Base-by-base conservation (phyloP, 148 eudicot species). In the Nepenthes mirabilis region DNA sequence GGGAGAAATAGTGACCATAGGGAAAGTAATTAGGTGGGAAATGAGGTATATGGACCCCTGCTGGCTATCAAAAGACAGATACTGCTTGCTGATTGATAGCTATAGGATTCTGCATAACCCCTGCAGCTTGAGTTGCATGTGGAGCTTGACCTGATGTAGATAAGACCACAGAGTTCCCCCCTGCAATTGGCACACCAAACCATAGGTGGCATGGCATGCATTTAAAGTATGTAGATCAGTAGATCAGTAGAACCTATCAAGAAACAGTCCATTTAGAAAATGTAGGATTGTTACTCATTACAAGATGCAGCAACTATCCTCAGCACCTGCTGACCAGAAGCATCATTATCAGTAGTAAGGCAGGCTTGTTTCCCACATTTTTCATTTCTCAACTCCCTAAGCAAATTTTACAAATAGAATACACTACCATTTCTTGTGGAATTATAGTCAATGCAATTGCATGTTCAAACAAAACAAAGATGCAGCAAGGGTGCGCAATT, bases 21-120 rank as follows among this genome's bases (percentile, higher is more conserved):
- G 88, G 97, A 47, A 82, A 45, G 60, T 74, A 86, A 61, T 80
- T 84, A 56, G 85, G 82, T 37, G 93, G 85, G 57, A 84, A 90
- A 61, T 84, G 97, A 49, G 95, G 80, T 40, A 90, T 65, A 54
- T 82, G 95, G 60, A 90, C 56, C 71, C 90, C 95, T 60, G 82
- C 49, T 63, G 95, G 95, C 58, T 82, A 95, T 51, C 95, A 77
- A 60, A 82, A 86, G 47, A 84, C 69, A 14, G 91, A 81, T 60
- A 82, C 68, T 45, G 84, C 78, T 68, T 84, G 94, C 64, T 90
- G 97, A 48, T 82, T 72, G 37, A 77, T 65, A 14, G 81, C 61
- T 56, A 83, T 67, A n/a, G 94, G 75, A 72, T 66, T 80, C 64
- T 77, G 95, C 79, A 84, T 75, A 9, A 84, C 71, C 49, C 88